Percentiles rank a stretch among this genome's conserved stretches.
phyloP scores from a whole-genome alignment of 2,329 filamentous ascomycete genomes.

The Ceratocystis eucalypticola region DNA sequence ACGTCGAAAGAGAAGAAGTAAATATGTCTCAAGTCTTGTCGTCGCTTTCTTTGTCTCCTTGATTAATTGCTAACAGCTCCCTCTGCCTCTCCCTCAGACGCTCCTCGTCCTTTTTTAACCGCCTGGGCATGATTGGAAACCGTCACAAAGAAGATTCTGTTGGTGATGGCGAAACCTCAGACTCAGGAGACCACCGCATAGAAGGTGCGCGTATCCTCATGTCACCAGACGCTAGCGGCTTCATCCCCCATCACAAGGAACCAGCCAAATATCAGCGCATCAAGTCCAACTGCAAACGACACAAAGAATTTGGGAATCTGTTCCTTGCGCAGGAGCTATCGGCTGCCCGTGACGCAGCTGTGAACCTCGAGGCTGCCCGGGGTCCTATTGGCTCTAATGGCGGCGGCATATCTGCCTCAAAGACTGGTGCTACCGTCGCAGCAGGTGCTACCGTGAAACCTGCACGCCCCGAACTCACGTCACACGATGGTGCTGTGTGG shows the following conservation, averaged over 20 bases:
- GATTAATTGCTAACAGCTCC: background rate
- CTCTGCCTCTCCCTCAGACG: conserved; percentile 43
- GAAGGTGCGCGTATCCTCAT: conserved; percentile 58
- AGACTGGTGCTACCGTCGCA: conserved; percentile 25
- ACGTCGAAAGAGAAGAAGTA: conserved; percentile 3
- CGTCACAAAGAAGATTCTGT: conserved; percentile 15
- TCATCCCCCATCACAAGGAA: conserved; percentile 74
- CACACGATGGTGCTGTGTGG: conserved; percentile 59
- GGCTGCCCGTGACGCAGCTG: conserved; percentile 25
- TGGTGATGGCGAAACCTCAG: conserved; percentile 64
- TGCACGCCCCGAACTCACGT: conserved; percentile 28
- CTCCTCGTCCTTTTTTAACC: conserved; percentile 78
- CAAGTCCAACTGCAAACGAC: conserved; percentile 64
- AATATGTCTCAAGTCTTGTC: background rate
- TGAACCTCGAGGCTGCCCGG: conserved; percentile 2
- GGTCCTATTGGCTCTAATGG: background rate
- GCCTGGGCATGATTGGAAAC: conserved; percentile 48
- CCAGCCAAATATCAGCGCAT: conserved; percentile 87
- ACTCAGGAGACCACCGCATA: conserved; percentile 51
- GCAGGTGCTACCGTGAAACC: background rate
- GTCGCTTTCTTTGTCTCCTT: too few relatives aligned
- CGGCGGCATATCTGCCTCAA: conserved; percentile 20
- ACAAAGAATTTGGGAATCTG: conserved; percentile 67
- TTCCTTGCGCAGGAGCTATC: conserved; percentile 83
- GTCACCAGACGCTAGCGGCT: conserved; percentile 49